phyloP scores from a whole-genome alignment of 2,329 filamentous ascomycete species.

The Talaromyces sp. region DNA sequence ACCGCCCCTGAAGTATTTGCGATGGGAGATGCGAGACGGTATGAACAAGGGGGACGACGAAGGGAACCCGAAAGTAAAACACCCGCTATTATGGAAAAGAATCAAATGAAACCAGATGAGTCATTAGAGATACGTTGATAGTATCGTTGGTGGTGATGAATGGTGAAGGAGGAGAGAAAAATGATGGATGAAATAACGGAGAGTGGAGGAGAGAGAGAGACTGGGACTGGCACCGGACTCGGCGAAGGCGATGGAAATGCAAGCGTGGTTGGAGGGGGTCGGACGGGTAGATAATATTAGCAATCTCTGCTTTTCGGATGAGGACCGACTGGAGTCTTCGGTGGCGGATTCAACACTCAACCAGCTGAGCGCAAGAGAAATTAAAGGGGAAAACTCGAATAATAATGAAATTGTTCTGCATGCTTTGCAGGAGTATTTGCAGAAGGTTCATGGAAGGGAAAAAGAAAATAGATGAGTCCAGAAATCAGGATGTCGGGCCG shows the following conservation, averaged over 20 bases:
- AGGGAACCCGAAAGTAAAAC: neutral
- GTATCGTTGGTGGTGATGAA: neutral
- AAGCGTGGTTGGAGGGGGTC: neutral
- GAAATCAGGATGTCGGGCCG: slow-evolving; percentile 1
- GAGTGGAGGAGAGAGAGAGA: neutral
- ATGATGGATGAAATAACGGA: neutral
- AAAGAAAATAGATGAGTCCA: neutral
- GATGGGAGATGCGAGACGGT: slow-evolving; percentile 5
- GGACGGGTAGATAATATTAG: neutral
- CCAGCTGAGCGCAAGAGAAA: neutral
- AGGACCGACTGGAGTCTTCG: neutral
- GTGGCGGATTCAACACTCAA: neutral
- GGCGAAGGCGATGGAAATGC: slow-evolving; percentile 14
- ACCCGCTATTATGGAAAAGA: slow-evolving; percentile 10
- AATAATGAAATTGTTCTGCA: neutral
- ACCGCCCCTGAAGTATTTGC: slow-evolving; percentile 11
- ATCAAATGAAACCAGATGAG: slow-evolving; percentile 1
- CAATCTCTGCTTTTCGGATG: neutral
- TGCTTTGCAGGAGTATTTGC: neutral
- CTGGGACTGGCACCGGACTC: slow-evolving; percentile 10
- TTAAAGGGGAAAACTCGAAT: neutral
- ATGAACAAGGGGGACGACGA: slow-evolving; percentile 6
- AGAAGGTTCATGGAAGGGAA: neutral
- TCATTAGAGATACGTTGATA: slow-evolving; percentile 11
- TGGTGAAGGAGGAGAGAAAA: neutral